A percentile compares a stretch with the other conserved stretches of the same genome.
These are phyloP conservation scores for Neolecta irregularis DNA, from an alignment of 1,139 yeast genomes.

Conservation along the genomic window DNA sequence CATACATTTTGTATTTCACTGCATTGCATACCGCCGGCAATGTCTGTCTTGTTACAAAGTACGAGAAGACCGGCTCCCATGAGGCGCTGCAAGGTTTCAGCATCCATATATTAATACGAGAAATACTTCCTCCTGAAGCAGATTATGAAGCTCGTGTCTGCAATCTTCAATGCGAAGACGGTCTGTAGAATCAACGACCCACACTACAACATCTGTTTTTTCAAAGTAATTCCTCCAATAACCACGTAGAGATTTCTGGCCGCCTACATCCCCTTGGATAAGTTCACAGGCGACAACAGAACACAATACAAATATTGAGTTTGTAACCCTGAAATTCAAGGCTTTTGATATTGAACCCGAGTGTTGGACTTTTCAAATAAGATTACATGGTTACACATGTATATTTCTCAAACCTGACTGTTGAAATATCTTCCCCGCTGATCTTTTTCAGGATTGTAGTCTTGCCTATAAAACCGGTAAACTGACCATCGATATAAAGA, in stretches of 20 bases:
- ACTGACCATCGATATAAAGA: conserved; percentile 1
- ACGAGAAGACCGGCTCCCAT: conserved; percentile 43
- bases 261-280: conserved; percentile 71
- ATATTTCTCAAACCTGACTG: background rate
- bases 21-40: conserved; percentile 19
- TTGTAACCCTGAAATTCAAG: conserved; percentile 27
- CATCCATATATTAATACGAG: background rate
- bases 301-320: conserved; percentile 25
- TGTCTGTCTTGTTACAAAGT: conserved; percentile 33
- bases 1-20: conserved; percentile 15
- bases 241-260: conserved; percentile 59
- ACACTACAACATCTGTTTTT: conserved; percentile 63
- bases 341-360: conserved; percentile 32
- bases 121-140: conserved; percentile 42
- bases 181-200: conserved; percentile 76
- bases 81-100: conserved; percentile 25
- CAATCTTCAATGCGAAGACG: conserved; percentile 46
- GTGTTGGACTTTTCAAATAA: conserved; percentile 39
- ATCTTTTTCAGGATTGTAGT: conserved; percentile 55
- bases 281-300: background rate
- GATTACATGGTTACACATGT: background rate
- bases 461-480: conserved; percentile 42
- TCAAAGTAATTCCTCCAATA: conserved; percentile 91
- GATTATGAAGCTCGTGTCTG: conserved; percentile 41
- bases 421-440: conserved; percentile 26